Evolutionary conservation across 2,329 filamentous ascomycete genomes (phyloP).

Genomic region (Fusarium albosuccineum): DNA sequence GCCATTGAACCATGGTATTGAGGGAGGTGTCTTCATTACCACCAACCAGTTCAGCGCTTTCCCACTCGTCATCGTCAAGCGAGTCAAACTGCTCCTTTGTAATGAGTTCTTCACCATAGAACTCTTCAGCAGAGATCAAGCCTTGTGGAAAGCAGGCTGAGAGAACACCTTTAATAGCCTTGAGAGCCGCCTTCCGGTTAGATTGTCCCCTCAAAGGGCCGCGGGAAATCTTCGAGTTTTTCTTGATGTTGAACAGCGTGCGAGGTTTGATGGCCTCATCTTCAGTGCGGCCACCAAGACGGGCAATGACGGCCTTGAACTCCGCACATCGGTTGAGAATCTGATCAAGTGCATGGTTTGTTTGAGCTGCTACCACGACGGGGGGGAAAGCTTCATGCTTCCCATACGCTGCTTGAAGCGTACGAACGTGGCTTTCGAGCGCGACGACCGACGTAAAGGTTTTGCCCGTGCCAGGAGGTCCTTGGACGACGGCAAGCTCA

Average conservation of each 20-base stretch:
- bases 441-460: constrained; percentile 84
- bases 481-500: constrained; percentile 82
- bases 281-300: constrained; percentile 75
- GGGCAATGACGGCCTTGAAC: constrained; percentile 67
- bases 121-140: constrained; percentile 65
- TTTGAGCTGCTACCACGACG: constrained; percentile 86
- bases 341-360: constrained; percentile 92
- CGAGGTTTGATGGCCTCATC: constrained; percentile 74
- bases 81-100: constrained; percentile 73
- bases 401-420: constrained; percentile 67
- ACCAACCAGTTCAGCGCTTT: constrained; percentile 14
- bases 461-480: constrained; percentile 81
- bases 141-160: constrained; percentile 52
- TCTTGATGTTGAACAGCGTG: constrained; percentile 74
- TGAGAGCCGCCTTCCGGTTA: constrained; percentile 21
- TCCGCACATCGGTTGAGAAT: constrained; percentile 73
- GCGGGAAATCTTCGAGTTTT: constrained; percentile 33
- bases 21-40: constrained; percentile 7
- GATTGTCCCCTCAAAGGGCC: constrained; percentile 14
- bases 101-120: constrained; percentile 70
- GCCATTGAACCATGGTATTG: constrained; percentile 32
- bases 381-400: constrained; percentile 54
- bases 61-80: constrained; percentile 45
- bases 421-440: constrained; percentile 62
- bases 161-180: constrained; percentile 22